Conservation (phyloP, 257 asterid genomes). For the Craterostigma plantagineum region DNA sequence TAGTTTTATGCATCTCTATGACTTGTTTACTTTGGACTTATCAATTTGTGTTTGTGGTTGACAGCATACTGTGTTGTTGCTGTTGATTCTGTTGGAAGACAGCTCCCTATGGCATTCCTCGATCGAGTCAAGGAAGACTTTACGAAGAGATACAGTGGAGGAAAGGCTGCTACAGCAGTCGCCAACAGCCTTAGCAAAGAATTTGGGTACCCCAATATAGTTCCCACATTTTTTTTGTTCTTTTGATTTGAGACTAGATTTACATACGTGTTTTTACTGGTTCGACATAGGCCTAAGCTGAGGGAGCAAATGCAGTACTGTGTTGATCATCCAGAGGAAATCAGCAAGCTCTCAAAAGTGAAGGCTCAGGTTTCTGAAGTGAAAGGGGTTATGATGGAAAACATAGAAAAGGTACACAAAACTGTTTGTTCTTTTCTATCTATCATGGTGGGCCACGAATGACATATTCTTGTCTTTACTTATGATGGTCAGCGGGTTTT, state of each 20-base stretch:
- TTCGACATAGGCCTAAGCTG: slow-evolving; percentile 21
- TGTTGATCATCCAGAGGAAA: slow-evolving; percentile 33
- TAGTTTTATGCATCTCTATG: no score
- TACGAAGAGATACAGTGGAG: slow-evolving; percentile 67
- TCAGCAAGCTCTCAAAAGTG: slow-evolving; percentile 30
- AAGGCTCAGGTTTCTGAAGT: slow-evolving; percentile 42
- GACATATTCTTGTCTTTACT: background rate
- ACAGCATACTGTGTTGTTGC: slow-evolving; percentile 82
- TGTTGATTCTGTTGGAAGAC: slow-evolving; percentile 73
- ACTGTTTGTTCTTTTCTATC: background rate
- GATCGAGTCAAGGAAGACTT: slow-evolving; percentile 68
- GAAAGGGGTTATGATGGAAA: slow-evolving; percentile 44
- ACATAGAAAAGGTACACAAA: slow-evolving; percentile 24
- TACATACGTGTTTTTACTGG: background rate
- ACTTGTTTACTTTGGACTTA: no score
- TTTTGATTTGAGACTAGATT: background rate
- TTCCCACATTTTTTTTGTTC: background rate
- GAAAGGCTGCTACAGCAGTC: slow-evolving; percentile 79
- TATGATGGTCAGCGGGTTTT: background rate
- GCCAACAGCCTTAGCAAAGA: slow-evolving; percentile 65
- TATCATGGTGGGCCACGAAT: background rate
- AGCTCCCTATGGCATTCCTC: slow-evolving; percentile 62
- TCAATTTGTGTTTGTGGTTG: slow-evolving; percentile 2
- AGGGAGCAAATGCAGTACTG: slow-evolving; percentile 42
- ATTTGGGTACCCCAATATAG: slow-evolving; percentile 35